Percentiles rank a stretch among this genome's conserved stretches.
Evolutionary conservation across 139 green algal species (phyloP).

Genomic region (Picochlorum costavermella): DNA sequence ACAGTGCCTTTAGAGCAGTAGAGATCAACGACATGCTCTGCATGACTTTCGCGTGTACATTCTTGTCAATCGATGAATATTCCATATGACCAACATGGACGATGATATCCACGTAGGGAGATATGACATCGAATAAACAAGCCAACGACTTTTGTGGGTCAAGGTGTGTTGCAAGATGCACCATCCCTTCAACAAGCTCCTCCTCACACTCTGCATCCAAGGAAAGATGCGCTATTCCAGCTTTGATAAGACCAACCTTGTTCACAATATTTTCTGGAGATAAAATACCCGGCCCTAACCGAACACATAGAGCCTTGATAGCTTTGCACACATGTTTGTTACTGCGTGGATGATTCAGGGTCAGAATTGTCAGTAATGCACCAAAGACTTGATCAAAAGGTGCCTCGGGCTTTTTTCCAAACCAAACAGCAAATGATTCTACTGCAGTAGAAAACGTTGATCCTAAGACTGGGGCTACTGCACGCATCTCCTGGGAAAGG

Average conservation of each 20-base stretch:
- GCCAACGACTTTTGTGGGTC: not conserved
- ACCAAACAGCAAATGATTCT: conserved; percentile 50
- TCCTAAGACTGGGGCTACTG: not conserved
- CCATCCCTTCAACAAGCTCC: conserved; percentile 1
- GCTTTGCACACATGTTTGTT: not conserved
- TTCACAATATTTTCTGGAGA: not conserved
- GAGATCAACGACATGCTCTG: no score
- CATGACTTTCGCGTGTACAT: no score
- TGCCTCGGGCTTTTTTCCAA: conserved; percentile 19
- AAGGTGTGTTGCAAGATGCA: not conserved
- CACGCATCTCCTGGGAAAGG: not conserved
- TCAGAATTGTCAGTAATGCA: not conserved
- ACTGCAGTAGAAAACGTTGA: conserved; percentile 26
- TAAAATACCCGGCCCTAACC: not conserved
- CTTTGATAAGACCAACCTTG: not conserved
- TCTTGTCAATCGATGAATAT: no score
- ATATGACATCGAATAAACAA: not conserved
- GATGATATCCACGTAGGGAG: not conserved
- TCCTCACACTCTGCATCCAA: not conserved
- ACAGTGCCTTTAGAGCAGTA: no score
- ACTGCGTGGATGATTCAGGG: not conserved
- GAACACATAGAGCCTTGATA: not conserved
- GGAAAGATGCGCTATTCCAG: not conserved
- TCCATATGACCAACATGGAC: not conserved
- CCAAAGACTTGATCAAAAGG: conserved; percentile 16